These are phyloP conservation scores for Alternaria viburni DNA, from an alignment of 2,329 filamentous ascomycete species.

Conservation along the genomic window DNA sequence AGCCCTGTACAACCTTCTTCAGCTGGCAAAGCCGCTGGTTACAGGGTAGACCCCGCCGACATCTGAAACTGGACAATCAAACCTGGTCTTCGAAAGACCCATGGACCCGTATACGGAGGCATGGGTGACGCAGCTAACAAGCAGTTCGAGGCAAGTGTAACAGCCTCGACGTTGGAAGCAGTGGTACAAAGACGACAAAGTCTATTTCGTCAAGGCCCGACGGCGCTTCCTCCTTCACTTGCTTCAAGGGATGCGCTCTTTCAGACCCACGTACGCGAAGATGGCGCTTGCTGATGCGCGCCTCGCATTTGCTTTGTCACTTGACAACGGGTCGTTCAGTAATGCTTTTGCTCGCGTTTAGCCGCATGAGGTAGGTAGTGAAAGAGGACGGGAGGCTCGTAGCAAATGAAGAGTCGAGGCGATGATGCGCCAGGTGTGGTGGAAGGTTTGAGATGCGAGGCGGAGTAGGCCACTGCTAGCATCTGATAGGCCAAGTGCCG, in stretches of 20 bases:
- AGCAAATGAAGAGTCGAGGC: constrained; percentile 15
- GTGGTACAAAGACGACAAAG: constrained; percentile 7
- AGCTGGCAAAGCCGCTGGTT: constrained; percentile 16
- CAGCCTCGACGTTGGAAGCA: constrained; percentile 7
- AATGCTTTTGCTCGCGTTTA: constrained; percentile 14
- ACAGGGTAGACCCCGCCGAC: constrained; percentile 29
- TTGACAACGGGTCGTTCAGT: constrained; percentile 4
- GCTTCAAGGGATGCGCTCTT: constrained; percentile 2
- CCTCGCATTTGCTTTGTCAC: constrained; percentile 10
- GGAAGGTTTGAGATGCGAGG: constrained; percentile 22
- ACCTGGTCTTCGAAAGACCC: constrained; percentile 21
- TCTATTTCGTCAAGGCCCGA: constrained; percentile 5
- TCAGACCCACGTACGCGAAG: neutral
- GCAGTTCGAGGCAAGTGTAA: constrained; percentile 12
- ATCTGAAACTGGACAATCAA: constrained; percentile 36
- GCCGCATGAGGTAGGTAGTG: constrained; percentile 14
- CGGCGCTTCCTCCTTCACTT: neutral
- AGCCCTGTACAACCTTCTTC: constrained; percentile 27
- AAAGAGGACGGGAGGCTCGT: constrained; percentile 1
- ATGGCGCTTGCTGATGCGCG: constrained; percentile 17
- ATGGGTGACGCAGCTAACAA: constrained; percentile 29
- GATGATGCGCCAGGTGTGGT: constrained; percentile 14
- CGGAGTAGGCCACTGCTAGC: neutral
- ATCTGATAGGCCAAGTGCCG: constrained; percentile 8
- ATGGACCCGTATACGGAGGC: constrained; percentile 23